phyloP scores from a whole-genome alignment of 2,329 filamentous ascomycete species.

The Ascocoryne sarcoides region DNA sequence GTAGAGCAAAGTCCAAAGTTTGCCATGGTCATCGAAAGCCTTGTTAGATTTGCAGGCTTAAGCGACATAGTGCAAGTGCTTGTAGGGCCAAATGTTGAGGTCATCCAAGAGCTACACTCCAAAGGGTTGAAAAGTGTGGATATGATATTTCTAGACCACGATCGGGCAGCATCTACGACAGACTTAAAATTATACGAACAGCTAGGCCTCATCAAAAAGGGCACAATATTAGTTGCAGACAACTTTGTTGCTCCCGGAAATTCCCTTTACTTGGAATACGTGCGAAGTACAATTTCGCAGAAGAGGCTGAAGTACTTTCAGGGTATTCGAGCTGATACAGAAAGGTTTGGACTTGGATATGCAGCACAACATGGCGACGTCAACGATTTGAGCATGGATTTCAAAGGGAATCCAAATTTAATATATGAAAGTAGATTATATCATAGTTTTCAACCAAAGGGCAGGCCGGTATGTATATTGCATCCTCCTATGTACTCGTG shows the following conservation, averaged over 20 bases:
- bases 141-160: conserved; percentile 63
- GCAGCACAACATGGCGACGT: conserved; percentile 29
- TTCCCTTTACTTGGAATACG: conserved; percentile 62
- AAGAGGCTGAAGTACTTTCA: conserved; percentile 44
- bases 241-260: conserved; percentile 67
- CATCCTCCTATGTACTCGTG: background rate
- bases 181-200: conserved; percentile 73
- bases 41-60: conserved; percentile 70
- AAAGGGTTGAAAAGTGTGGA: conserved; percentile 22
- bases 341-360: conserved; percentile 22
- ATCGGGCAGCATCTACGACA: conserved; percentile 64
- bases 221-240: conserved; percentile 57
- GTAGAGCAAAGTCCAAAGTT: conserved; percentile 69
- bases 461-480: conserved; percentile 45
- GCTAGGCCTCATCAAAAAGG: conserved; percentile 52
- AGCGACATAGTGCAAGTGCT: conserved; percentile 59
- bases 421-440: conserved; percentile 56
- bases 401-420: conserved; percentile 52
- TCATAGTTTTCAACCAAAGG: conserved; percentile 60
- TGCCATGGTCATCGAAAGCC: conserved; percentile 55
- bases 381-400: conserved; percentile 29
- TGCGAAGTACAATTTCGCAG: conserved; percentile 53
- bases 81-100: conserved; percentile 60
- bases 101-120: conserved; percentile 52
- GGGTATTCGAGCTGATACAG: conserved; percentile 36